Evolutionary conservation across 2,329 filamentous ascomycete genomes (phyloP).

Genomic region (Cladosporium sphaerospermum): DNA sequence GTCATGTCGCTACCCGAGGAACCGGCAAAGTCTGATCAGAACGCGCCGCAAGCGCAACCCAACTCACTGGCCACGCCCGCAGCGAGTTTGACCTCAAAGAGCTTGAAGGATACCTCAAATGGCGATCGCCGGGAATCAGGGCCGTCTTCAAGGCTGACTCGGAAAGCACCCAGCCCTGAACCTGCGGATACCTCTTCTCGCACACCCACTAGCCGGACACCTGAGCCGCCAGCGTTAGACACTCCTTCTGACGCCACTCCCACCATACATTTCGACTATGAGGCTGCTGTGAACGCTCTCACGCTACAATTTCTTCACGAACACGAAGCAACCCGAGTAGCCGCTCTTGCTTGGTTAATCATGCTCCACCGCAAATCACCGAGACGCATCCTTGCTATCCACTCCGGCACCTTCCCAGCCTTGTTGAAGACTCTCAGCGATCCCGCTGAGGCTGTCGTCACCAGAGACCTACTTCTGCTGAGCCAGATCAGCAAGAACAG

Average conservation of each 20-base stretch:
- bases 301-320: constrained; percentile 94
- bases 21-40: constrained; percentile 31
- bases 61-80: not conserved
- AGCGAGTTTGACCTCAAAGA: not conserved
- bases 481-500: constrained; percentile 96
- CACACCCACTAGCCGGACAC: constrained; percentile 24
- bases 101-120: not conserved
- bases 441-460: constrained; percentile 90
- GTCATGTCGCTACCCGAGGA: constrained; percentile 81
- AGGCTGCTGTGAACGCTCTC: constrained; percentile 85
- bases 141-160: constrained; percentile 11
- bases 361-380: constrained; percentile 97
- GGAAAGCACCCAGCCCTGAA: constrained; percentile 22
- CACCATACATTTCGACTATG: constrained; percentile 82
- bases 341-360: constrained; percentile 90
- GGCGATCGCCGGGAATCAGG: constrained; percentile 9
- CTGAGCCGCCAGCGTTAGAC: constrained; percentile 21
- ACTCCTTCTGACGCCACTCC: constrained; percentile 30
- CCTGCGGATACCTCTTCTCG: constrained; percentile 16
- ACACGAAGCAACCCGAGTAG: constrained; percentile 90
- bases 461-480: constrained; percentile 82
- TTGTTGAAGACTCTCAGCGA: constrained; percentile 94
- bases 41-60: constrained; percentile 13
- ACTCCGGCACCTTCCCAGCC: constrained; percentile 94
- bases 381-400: constrained; percentile 79